phyloP scores from a whole-genome alignment of 495 filamentous ascomycete genomes.

The Podospora pseudoanserina region DNA sequence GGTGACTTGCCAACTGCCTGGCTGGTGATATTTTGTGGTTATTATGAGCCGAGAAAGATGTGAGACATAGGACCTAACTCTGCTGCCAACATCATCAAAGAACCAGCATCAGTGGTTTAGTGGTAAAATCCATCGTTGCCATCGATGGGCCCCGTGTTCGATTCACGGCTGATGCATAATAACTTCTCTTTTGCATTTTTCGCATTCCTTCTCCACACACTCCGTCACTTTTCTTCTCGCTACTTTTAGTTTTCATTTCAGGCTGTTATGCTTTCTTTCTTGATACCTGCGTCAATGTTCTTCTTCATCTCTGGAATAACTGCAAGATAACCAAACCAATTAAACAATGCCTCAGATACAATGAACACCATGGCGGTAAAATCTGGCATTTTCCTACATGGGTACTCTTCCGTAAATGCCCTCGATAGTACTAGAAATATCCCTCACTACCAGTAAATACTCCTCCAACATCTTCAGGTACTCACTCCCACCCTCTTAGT shows the following conservation, averaged over 20 bases:
- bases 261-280: neutral
- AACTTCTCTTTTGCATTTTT: neutral
- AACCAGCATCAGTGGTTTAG: conserved; percentile 42
- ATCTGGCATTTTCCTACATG: no score
- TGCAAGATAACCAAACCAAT: no score
- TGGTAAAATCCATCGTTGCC: conserved; percentile 54
- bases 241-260: neutral
- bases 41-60: no score
- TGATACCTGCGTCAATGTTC: no score
- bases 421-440: no score
- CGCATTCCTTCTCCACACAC: neutral
- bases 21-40: no score
- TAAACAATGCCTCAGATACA: no score
- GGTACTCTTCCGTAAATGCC: no score
- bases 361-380: no score
- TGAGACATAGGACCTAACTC: neutral
- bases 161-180: conserved; percentile 46
- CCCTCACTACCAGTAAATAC: no score
- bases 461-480: neutral
- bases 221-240: neutral
- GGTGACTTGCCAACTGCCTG: no score
- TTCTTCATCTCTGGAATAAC: no score
- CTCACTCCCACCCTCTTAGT: neutral
- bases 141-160: conserved; percentile 53
- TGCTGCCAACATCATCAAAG: neutral